Conservation (phyloP, 768 basidiomycete species). For the Leccinum uliginosum region DNA sequence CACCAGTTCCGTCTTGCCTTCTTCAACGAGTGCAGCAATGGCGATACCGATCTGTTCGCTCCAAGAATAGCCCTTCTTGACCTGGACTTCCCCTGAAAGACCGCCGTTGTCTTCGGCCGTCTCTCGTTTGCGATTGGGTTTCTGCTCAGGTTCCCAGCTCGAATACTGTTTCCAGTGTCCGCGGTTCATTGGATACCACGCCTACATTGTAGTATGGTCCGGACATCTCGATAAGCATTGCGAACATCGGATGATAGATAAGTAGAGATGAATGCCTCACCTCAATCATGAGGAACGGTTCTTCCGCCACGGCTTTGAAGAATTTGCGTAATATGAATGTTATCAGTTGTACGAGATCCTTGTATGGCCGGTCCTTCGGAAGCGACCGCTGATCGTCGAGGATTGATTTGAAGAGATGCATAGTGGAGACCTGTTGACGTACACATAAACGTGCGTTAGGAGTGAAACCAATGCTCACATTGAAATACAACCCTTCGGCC, state of each 20-base stretch:
- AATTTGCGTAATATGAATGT: constrained; percentile 87
- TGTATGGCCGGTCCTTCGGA: constrained; percentile 72
- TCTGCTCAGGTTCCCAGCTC: constrained; percentile 61
- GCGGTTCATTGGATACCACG: constrained; percentile 87
- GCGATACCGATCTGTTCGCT: constrained; percentile 88
- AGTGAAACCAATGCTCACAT: constrained; percentile 45
- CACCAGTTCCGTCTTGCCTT: constrained; percentile 58
- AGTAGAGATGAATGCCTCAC: constrained; percentile 42
- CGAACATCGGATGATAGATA: constrained; percentile 15
- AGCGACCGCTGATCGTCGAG: constrained; percentile 75
- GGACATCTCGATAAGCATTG: constrained; percentile 18
- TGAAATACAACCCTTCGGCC: constrained; percentile 94
- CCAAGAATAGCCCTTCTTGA: constrained; percentile 86
- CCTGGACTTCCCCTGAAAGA: constrained; percentile 64
- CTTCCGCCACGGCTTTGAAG: constrained; percentile 85
- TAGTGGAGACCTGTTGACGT: constrained; percentile 71
- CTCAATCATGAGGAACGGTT: constrained; percentile 86
- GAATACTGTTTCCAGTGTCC: constrained; percentile 84
- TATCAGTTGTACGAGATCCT: constrained; percentile 81
- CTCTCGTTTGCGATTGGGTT: constrained; percentile 31
- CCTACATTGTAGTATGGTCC: constrained; percentile 37
- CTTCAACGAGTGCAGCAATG: constrained; percentile 67
- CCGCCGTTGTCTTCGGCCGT: constrained; percentile 33
- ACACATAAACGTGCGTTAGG: constrained; percentile 9
- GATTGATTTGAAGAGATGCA: constrained; percentile 85